Evolutionary conservation across 345 rosid species (phyloP).

Genomic region (Noccaea bulbosa): DNA sequence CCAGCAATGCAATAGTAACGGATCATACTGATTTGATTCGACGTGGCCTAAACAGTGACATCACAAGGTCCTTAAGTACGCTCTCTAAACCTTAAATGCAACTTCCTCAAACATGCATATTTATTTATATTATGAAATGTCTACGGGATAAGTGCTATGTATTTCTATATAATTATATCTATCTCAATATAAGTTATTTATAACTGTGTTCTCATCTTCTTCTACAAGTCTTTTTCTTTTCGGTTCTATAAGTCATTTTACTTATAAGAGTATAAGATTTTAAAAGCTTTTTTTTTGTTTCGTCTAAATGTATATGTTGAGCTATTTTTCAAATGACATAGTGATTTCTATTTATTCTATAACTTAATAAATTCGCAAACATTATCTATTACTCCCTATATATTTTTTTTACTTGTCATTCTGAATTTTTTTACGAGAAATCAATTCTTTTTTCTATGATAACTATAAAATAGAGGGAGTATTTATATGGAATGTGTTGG

Average conservation of each 20-base stretch:
- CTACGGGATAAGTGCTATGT: neutral
- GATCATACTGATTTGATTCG: constrained; percentile 21
- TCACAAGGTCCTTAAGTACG: constrained; percentile 23
- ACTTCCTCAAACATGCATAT: constrained; percentile 21
- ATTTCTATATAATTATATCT: neutral
- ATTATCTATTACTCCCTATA: neutral
- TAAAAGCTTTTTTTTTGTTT: neutral
- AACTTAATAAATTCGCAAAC: neutral
- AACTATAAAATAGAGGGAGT: too few species aligned
- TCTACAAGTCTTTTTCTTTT: constrained; percentile 16
- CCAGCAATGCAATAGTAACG: constrained; percentile 17
- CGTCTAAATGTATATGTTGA: neutral
- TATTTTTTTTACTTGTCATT: too few species aligned
- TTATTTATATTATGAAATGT: neutral
- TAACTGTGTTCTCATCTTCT: constrained; percentile 1
- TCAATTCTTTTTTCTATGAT: too few species aligned
- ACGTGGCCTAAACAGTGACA: constrained; percentile 32
- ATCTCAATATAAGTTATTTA: neutral
- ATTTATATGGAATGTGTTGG: too few species aligned
- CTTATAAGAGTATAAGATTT: constrained; percentile 3
- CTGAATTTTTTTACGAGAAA: too few species aligned
- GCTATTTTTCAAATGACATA: neutral
- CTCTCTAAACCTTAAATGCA: constrained; percentile 29
- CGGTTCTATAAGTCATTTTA: neutral
- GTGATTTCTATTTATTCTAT: neutral